Percentiles rank a stretch among this genome's conserved stretches.
Evolutionary conservation across 176 grass and related monocot genomes (phyloP).

Genomic region (Oryza glaberrima): DNA sequence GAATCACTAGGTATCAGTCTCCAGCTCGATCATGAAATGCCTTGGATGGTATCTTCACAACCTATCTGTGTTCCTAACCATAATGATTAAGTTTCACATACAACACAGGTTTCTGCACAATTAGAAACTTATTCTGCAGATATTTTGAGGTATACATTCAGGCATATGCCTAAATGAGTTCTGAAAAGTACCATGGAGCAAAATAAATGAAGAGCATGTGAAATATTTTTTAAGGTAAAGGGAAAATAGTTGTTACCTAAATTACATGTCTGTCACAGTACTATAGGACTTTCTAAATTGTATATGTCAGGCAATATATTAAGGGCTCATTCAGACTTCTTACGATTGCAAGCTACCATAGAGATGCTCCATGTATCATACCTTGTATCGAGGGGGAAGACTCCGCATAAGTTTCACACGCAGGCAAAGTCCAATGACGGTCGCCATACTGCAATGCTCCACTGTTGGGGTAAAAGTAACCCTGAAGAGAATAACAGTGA

Average conservation of each 20-base stretch:
- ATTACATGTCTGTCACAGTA: neutral
- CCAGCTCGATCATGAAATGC: neutral
- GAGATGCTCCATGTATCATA: conserved; percentile 2
- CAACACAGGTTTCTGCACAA: neutral
- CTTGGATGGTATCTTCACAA: neutral
- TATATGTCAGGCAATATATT: neutral
- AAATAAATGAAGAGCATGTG: neutral
- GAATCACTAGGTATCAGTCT: neutral
- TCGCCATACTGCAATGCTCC: conserved; percentile 96
- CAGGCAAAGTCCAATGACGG: conserved; percentile 93
- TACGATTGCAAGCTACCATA: neutral
- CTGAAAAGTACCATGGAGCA: neutral
- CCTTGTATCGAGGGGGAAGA: conserved; percentile 93
- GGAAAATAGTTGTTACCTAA: neutral
- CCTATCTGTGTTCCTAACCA: neutral
- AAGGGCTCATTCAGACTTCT: neutral
- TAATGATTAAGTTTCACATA: neutral
- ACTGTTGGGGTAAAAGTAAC: conserved; percentile 93
- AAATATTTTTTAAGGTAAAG: neutral
- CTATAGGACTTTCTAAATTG: conserved; percentile 11
- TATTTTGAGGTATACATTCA: neutral
- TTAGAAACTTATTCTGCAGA: neutral
- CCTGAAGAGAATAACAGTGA: conserved; percentile 50
- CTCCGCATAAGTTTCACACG: conserved; percentile 88
- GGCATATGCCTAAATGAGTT: neutral